Evolutionary conservation across 2,329 filamentous ascomycete genomes (phyloP).

Genomic region (Xylaria arbuscula): DNA sequence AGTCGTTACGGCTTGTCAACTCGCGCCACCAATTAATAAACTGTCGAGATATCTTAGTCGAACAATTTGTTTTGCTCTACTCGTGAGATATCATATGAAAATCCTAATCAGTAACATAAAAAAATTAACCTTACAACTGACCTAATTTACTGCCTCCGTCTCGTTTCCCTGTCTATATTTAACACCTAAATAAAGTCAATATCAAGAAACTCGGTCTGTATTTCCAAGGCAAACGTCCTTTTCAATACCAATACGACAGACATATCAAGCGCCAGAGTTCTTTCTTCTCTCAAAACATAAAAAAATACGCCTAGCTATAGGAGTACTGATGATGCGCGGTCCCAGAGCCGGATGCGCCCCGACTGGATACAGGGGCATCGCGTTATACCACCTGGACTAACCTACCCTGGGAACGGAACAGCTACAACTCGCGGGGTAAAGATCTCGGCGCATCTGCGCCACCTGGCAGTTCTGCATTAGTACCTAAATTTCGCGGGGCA

Average conservation of each 20-base stretch:
- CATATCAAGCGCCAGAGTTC: neutral
- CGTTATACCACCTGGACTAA: constrained; percentile 8
- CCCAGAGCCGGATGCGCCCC: neutral
- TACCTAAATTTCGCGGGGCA: constrained; percentile 24
- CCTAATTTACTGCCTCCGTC: no score
- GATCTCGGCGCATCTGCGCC: constrained; percentile 5
- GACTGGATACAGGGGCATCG: constrained; percentile 3
- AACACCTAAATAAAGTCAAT: no score
- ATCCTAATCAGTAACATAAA: no score
- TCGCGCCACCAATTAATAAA: no score
- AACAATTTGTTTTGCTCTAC: no score
- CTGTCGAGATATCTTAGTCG: no score
- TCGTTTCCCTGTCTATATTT: no score
- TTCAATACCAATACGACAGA: neutral
- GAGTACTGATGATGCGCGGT: neutral
- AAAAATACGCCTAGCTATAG: no score
- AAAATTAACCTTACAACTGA: no score
- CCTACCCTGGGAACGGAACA: constrained; percentile 23
- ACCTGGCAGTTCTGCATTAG: constrained; percentile 26
- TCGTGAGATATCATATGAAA: no score
- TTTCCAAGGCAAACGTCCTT: neutral
- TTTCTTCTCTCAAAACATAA: neutral
- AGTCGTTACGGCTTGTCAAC: no score
- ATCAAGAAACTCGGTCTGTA: no score
- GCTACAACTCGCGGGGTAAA: constrained; percentile 30